Percentiles rank a stretch among this genome's conserved stretches.
These are phyloP conservation scores for Leptosphaerulina australis DNA, from an alignment of 2,329 filamentous ascomycete species.

Conservation along the genomic window DNA sequence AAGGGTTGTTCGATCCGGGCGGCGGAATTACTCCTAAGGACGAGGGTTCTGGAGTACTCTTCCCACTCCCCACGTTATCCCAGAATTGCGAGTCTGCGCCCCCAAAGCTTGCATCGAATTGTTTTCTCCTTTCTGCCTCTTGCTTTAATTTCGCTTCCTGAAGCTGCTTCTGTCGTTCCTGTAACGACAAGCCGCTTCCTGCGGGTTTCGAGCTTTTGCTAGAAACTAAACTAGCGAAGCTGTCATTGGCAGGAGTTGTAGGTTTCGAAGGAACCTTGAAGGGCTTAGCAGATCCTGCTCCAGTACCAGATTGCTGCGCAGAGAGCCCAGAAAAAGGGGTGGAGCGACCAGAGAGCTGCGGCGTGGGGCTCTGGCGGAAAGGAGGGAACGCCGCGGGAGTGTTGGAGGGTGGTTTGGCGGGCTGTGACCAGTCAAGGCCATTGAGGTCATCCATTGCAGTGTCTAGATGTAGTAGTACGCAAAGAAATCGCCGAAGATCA, in stretches of 20 bases:
- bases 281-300: constrained; percentile 42
- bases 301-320: constrained; percentile 50
- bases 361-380: constrained; percentile 47
- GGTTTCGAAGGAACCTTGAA: constrained; percentile 60
- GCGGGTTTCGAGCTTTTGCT: constrained; percentile 63
- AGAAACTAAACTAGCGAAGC: constrained; percentile 77
- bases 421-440: constrained; percentile 55
- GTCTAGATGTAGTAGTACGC: constrained; percentile 5
- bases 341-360: constrained; percentile 49
- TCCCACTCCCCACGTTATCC: constrained; percentile 69
- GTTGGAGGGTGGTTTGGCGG: constrained; percentile 36
- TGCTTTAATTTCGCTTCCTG: constrained; percentile 79
- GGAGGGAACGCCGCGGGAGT: constrained; percentile 42
- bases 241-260: constrained; percentile 63
- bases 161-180: constrained; percentile 70
- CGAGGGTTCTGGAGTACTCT: constrained; percentile 54
- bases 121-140: constrained; percentile 73
- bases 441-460: constrained; percentile 56
- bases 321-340: constrained; percentile 47
- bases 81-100: constrained; percentile 70
- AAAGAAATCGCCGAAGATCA: constrained; percentile 21
- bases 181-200: constrained; percentile 71
- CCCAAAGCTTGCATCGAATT: constrained; percentile 78
- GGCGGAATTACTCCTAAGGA: constrained; percentile 32
- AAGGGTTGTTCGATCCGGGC: constrained; percentile 26